Conservation (phyloP, 2,329 filamentous ascomycete genomes). For the Metarhizium anisopliae region DNA sequence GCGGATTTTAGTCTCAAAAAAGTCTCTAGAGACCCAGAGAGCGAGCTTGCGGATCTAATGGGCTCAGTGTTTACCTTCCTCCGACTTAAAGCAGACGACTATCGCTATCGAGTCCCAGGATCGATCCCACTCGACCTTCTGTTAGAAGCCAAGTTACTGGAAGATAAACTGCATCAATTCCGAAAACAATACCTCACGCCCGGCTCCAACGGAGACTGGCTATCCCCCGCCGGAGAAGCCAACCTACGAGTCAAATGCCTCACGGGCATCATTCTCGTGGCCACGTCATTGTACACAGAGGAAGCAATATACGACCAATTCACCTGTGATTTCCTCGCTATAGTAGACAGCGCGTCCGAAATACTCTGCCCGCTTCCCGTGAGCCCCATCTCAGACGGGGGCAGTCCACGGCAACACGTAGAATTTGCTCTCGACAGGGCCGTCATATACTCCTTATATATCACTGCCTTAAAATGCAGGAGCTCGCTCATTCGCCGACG, state of each 20-base stretch:
- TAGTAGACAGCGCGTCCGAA: slow-evolving; percentile 6
- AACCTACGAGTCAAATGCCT: slow-evolving; percentile 9
- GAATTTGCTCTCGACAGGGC: slow-evolving; percentile 9
- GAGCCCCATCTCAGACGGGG: not conserved
- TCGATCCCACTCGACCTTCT: slow-evolving; percentile 3
- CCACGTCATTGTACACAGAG: slow-evolving; percentile 7
- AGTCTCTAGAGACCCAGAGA: not conserved
- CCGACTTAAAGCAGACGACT: slow-evolving; percentile 5
- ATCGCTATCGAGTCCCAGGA: slow-evolving; percentile 4
- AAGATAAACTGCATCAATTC: slow-evolving; percentile 4
- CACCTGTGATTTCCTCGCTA: slow-evolving; percentile 4
- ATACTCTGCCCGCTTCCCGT: not conserved
- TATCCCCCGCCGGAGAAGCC: slow-evolving; percentile 1
- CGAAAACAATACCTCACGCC: not conserved
- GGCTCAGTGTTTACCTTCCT: slow-evolving; percentile 7
- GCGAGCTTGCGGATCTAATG: not conserved
- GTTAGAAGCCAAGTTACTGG: slow-evolving; percentile 4
- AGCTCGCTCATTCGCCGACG: slow-evolving; percentile 7
- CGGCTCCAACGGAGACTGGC: not conserved
- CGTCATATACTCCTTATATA: slow-evolving; percentile 10
- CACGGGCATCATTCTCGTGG: slow-evolving; percentile 4
- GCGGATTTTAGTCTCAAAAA: not conserved
- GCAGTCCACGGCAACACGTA: not conserved
- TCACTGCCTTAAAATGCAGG: slow-evolving; percentile 10
- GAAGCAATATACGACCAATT: slow-evolving; percentile 9